These are phyloP conservation scores for Trametes versicolor DNA, from an alignment of 1,284 basidiomycete genomes.

Conservation along the genomic window DNA sequence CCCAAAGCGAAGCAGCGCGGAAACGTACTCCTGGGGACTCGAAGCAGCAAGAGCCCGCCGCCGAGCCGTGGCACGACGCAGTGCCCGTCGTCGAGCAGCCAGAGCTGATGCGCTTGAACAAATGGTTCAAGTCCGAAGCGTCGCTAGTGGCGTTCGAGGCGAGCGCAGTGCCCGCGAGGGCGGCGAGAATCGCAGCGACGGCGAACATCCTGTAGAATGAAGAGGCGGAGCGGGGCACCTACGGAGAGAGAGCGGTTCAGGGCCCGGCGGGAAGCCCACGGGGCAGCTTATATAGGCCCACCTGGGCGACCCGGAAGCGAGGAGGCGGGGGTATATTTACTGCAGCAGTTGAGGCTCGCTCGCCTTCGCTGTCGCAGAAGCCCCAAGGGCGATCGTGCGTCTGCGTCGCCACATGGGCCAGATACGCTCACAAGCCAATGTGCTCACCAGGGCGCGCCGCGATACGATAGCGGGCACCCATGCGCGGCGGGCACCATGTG, in stretches of 20 bases:
- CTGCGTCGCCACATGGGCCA: slow-evolving; percentile 13
- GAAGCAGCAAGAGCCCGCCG: slow-evolving; percentile 46
- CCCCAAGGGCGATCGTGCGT: background rate
- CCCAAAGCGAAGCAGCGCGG: too few relatives aligned
- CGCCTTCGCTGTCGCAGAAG: slow-evolving; percentile 23
- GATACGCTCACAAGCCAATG: slow-evolving; percentile 15
- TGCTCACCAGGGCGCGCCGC: slow-evolving; percentile 13
- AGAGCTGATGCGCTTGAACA: slow-evolving; percentile 45
- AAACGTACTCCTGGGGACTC: slow-evolving; percentile 47
- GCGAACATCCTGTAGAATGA: slow-evolving; percentile 22
- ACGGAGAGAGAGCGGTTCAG: background rate
- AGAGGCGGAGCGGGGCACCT: background rate
- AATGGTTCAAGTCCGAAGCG: slow-evolving; percentile 31
- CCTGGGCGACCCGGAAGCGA: background rate
- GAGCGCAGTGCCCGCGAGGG: slow-evolving; percentile 33
- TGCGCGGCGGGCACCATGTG: slow-evolving; percentile 18
- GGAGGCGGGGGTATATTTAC: background rate
- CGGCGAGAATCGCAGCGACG: slow-evolving; percentile 26
- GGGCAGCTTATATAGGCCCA: background rate
- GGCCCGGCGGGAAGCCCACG: background rate
- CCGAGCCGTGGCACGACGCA: slow-evolving; percentile 48
- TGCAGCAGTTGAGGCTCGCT: slow-evolving; percentile 3
- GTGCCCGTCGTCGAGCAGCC: slow-evolving; percentile 46
- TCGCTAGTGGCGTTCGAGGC: slow-evolving; percentile 16
- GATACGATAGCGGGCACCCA: slow-evolving; percentile 14